phyloP scores from a whole-genome alignment of 148 eudicot genomes.

The Polygonum maritimum region DNA sequence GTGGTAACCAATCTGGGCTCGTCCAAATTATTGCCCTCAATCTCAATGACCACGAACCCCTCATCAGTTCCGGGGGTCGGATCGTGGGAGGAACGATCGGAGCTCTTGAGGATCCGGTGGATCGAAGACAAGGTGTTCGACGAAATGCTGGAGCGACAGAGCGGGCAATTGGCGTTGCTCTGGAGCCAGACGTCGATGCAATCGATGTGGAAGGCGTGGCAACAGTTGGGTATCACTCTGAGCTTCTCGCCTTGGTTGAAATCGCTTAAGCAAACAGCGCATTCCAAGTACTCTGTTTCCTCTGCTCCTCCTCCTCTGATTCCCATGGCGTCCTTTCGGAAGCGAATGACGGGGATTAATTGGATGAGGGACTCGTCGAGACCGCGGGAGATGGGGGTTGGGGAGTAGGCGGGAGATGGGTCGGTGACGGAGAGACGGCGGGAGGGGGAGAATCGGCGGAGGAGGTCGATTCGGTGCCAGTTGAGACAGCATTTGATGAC shows the following conservation, averaged over 20 bases:
- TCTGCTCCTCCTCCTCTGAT: background rate
- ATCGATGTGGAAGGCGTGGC: constrained; percentile 78
- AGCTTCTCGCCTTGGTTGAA: constrained; percentile 62
- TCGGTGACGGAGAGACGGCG: constrained; percentile 24
- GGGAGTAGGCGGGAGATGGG: background rate
- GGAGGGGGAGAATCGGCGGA: constrained; percentile 31
- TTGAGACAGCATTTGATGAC: constrained; percentile 79
- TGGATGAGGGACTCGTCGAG: constrained; percentile 65
- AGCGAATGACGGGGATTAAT: constrained; percentile 57
- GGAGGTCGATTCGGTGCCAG: constrained; percentile 50
- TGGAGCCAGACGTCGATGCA: constrained; percentile 95
- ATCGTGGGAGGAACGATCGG: background rate
- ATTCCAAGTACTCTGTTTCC: constrained; percentile 28
- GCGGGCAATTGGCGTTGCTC: constrained; percentile 69
- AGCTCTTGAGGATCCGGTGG: background rate
- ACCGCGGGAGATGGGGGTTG: constrained; percentile 18
- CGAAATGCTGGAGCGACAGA: constrained; percentile 67
- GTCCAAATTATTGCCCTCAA: constrained; percentile 27
- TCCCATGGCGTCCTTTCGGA: constrained; percentile 14
- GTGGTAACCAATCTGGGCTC: constrained; percentile 27
- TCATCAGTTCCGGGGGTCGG: constrained; percentile 22
- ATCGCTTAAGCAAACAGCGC: constrained; percentile 76
- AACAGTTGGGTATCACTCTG: constrained; percentile 63
- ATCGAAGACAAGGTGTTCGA: constrained; percentile 10
- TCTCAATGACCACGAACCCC: constrained; percentile 71